These are phyloP conservation scores for Jatropha multifida DNA, from an alignment of 441 rosid genomes.

Conservation along the genomic window DNA sequence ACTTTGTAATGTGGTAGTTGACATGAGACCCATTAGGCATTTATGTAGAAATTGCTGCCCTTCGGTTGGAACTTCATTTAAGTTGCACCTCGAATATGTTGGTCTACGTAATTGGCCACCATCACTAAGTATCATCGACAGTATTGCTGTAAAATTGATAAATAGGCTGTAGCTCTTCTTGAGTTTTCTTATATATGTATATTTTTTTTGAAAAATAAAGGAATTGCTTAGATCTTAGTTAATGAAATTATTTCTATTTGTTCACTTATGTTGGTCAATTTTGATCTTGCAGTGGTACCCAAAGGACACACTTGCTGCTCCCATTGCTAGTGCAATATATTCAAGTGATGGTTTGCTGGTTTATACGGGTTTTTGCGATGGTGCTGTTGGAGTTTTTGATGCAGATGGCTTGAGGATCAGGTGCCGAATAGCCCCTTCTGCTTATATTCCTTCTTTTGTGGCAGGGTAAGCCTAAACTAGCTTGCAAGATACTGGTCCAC, in stretches of 20 bases:
- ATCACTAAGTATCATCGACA: not conserved
- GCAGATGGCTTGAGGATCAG: constrained; percentile 46
- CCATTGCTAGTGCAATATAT: constrained; percentile 55
- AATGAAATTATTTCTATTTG: not conserved
- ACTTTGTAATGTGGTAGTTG: not conserved
- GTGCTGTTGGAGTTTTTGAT: constrained; percentile 61
- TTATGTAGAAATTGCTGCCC: constrained; percentile 3
- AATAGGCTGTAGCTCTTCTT: not conserved
- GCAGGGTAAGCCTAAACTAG: constrained; percentile 31
- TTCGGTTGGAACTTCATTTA: not conserved
- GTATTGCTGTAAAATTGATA: not conserved
- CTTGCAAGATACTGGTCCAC: not conserved
- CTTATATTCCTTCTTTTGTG: constrained; percentile 41
- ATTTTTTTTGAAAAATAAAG: too few species aligned
- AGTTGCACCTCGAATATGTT: not conserved
- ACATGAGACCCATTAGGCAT: not conserved
- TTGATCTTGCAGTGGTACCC: constrained; percentile 54
- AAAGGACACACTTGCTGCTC: constrained; percentile 45
- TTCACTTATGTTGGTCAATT: not conserved
- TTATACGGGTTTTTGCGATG: constrained; percentile 56
- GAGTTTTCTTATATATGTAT: too few species aligned
- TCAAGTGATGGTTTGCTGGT: constrained; percentile 51
- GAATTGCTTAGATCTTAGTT: not conserved
- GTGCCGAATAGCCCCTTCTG: constrained; percentile 56
- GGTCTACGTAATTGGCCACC: not conserved